phyloP scores from a whole-genome alignment of 345 rosid genomes.

The Corymbia maculata region DNA sequence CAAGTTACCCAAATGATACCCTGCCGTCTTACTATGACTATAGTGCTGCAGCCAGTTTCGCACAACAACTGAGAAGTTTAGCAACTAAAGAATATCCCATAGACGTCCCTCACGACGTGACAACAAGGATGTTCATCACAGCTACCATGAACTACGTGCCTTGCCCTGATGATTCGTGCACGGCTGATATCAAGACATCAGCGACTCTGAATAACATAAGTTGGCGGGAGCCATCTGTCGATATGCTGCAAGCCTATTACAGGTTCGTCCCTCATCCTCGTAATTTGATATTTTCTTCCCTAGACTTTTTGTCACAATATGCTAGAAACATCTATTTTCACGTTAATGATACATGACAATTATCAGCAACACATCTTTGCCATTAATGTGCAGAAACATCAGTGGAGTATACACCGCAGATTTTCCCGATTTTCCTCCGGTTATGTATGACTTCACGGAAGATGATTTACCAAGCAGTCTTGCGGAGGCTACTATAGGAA shows the following conservation, averaged over 20 bases:
- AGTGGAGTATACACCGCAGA: neutral
- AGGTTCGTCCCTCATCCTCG: neutral
- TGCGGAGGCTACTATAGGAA: neutral
- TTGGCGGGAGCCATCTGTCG: neutral
- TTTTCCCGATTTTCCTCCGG: neutral
- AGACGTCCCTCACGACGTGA: neutral
- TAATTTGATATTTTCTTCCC: neutral
- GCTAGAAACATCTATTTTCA: no score
- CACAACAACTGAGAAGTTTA: neutral
- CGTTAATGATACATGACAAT: neutral
- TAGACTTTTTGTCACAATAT: no score
- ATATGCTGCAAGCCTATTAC: neutral
- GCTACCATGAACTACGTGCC: neutral
- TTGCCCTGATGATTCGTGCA: neutral
- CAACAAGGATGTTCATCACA: neutral
- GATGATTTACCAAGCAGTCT: neutral
- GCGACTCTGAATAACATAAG: conserved; percentile 3
- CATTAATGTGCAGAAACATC: neutral
- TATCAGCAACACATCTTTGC: neutral
- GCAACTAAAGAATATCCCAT: neutral
- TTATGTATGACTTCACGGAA: neutral
- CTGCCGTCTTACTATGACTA: neutral
- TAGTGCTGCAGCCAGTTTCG: neutral
- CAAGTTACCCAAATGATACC: neutral
- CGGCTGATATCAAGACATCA: neutral